Conservation (phyloP, 1,284 basidiomycete genomes). For the Cutaneotrichosporon mucoides region DNA sequence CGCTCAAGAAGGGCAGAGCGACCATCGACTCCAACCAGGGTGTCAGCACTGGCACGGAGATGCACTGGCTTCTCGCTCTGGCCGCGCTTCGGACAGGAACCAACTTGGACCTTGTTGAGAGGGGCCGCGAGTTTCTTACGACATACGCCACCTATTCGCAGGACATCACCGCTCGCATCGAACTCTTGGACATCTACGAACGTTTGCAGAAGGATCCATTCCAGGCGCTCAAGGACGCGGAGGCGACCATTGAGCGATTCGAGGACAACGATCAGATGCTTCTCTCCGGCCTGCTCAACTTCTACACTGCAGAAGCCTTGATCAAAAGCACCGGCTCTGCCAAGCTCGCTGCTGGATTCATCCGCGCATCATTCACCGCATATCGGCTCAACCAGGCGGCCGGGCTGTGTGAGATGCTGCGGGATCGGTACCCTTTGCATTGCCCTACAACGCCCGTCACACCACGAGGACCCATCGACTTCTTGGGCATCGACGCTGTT, state of each 20-base stretch:
- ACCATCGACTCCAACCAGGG: constrained; percentile 11
- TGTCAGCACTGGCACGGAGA: constrained; percentile 20
- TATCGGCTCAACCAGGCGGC: constrained; percentile 11
- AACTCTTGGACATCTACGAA: constrained; percentile 9
- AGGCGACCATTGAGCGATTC: constrained; percentile 18
- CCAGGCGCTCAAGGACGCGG: constrained; percentile 9
- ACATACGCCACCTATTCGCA: constrained; percentile 10
- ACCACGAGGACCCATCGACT: constrained; percentile 17
- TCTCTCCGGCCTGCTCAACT: constrained; percentile 26
- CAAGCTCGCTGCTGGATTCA: constrained; percentile 18
- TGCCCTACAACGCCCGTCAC: neutral
- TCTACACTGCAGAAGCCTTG: constrained; percentile 16
- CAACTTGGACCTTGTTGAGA: constrained; percentile 1
- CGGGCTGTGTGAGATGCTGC: constrained; percentile 23
- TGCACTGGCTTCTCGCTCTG: constrained; percentile 21
- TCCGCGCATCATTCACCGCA: constrained; percentile 13
- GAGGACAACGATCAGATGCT: constrained; percentile 11
- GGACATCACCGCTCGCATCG: constrained; percentile 8
- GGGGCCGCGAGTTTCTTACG: constrained; percentile 1
- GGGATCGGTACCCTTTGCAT: constrained; percentile 11
- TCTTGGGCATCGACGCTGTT: constrained; percentile 5
- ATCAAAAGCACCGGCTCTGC: constrained; percentile 11
- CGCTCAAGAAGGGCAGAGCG: constrained; percentile 3
- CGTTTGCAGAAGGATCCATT: constrained; percentile 6
- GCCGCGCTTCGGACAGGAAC: constrained; percentile 14